Base-by-base conservation (phyloP, 2,329 filamentous ascomycete species). In the Orbilia oligospora region DNA sequence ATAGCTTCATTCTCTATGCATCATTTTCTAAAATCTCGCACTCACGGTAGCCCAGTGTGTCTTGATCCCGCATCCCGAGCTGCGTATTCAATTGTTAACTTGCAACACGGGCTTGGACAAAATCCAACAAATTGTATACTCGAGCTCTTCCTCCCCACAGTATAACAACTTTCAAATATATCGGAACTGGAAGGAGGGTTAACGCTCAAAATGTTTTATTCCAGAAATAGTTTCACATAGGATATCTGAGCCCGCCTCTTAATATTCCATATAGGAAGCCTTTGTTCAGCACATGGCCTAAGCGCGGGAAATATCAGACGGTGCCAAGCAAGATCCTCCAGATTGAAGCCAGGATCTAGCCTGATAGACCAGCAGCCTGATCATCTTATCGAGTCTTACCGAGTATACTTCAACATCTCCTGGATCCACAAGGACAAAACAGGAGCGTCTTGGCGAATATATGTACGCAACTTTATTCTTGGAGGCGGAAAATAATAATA, bases 401-500 rank as follows among this genome's bases (percentile, higher is more conserved):
- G 27, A 46, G 53, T 20, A 20, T 22, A 38, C 58, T 33, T 24
- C n/a, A 16, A 20, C 10, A 20, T 22, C 56, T n/a, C 5, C 16
- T 18, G 30, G 63, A 46, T 61, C 71, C 71, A 75, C 71, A 68
- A 36, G 71, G 63, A 75, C 61, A 68, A 75, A 75, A 61, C 70
- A 72, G 16, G 61, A 72, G 61, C 70, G 61, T 72, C 61, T 72
- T 58, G 70, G 56, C 55, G 22, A 12, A 10, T 46, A 24, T 63
- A 30, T 22, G 33, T 51, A 44, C 56, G 53, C 27, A 67, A 41
- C 30, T 30, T 10, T 44, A 36, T 5, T 69, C 20, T 48, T 8
- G 36, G 27, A 49, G 71, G 67, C 71, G 71, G 71, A 75, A 67
- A 73, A 75, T 68, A 68, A 63, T 22, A 72, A 72, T 66, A 72